A percentile compares a stretch with the other conserved stretches of the same genome.
phyloP scores from a whole-genome alignment of 441 rosid genomes.

The Arabidopsis lyrata region DNA sequence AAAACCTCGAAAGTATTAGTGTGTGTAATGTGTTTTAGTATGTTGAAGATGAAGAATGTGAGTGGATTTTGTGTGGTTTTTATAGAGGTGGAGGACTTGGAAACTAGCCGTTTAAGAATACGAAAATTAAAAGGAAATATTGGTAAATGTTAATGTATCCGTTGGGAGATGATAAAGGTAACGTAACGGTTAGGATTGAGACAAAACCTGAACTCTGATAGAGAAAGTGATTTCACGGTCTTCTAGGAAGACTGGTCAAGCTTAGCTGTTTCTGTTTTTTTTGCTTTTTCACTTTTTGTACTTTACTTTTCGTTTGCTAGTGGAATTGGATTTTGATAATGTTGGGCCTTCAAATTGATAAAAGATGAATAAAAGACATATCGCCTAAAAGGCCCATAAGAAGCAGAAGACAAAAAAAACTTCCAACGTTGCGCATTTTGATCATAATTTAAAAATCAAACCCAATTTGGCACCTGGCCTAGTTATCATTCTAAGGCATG shows the following conservation, averaged over 20 bases:
- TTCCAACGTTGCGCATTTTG: too few species aligned
- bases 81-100: conserved; percentile 33
- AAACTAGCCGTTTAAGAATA: conserved; percentile 37
- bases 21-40: neutral
- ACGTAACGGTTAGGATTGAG: conserved; percentile 32
- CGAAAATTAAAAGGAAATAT: neutral
- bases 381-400: conserved; percentile 22
- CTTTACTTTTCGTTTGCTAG: neutral
- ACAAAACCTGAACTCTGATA: conserved; percentile 17
- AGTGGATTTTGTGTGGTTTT: conserved; percentile 16
- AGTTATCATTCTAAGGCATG: conserved; percentile 8
- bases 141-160: conserved; percentile 36
- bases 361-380: neutral
- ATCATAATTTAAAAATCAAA: neutral
- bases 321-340: neutral
- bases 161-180: conserved; percentile 30
- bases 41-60: conserved; percentile 28
- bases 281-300: neutral
- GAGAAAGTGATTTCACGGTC: conserved; percentile 10
- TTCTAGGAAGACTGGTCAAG: conserved; percentile 36
- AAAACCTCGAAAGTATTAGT: neutral
- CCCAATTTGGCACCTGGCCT: conserved; percentile 15
- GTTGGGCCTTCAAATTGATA: neutral
- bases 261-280: conserved; percentile 26
- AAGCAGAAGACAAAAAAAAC: neutral